Evolutionary conservation across 2,329 filamentous ascomycete genomes (phyloP), one percentile per base, ranked within the genome.

Genomic region (Coniochaeta sp.): DNA sequence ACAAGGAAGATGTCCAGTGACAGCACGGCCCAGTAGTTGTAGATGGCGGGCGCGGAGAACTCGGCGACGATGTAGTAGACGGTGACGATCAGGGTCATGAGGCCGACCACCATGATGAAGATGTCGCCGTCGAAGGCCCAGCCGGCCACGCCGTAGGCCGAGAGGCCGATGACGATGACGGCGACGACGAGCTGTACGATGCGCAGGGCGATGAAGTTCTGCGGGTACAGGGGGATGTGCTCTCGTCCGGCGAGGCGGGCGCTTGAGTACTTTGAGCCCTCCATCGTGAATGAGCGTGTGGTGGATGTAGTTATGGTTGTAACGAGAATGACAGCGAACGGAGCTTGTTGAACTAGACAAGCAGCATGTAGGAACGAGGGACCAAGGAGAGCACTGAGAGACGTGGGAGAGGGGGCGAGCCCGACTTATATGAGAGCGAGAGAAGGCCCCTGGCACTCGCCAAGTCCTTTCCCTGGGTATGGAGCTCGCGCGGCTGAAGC

Each of bases 1-100:
- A 80, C 67, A 32, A 81, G 75, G 60, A 80, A 74, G 22, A 80
- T 74, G 63, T 85, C 82, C 40, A 85, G 71, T 24, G 72, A 73
- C 3, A 85, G 69, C 8, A 81, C 73, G 28, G 79, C 78, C 77
- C 80, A 83, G 70, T 80, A 80, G 69, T 84, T 85, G 70, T 79
- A 83, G 22, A 74, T 65, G 2, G 68, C 68, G n/a, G 75, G 72
- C 0, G 71, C 66, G 24, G 71, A 72, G 40, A 71, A 73, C 47
- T 75, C 71, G n/a, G 78, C 74, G 17, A 78, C 69, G 12, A 82
- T 67, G 57, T 76, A 71, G 71, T 83, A 85, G 62, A 77, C 70
- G 55, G 73, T 73, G 38, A 74, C 69, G 60, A 79, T 71, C 17
- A 84, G 55, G 5, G 79, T 80, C 32, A 73, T 72, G 44, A 82